Evolutionary conservation across 805 yeast genomes (phyloP), one percentile per base, ranked within the genome.

Genomic region (Dipodascopsis uninucleata): DNA sequence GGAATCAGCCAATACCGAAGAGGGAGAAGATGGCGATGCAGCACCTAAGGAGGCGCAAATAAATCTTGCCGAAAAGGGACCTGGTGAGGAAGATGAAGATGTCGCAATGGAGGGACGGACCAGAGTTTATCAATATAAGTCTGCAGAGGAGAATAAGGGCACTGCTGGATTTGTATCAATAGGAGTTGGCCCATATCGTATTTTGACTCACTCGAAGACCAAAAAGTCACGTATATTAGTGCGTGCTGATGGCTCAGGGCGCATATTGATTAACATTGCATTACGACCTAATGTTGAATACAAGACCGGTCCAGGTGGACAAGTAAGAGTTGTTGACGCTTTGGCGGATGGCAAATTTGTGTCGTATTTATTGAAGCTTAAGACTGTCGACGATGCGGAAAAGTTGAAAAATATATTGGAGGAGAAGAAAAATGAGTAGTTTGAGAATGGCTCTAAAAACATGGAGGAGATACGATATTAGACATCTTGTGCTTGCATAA

Each of bases 11-110:
- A 10, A 24, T 22, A 18, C 12, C 6, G 29, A 29, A 36, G 39
- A 26, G 29, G 29, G 18, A 7, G 47, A 32, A 17, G 41, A 40
- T 5, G 53, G 41, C 5, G 45, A 39, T 18, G 14, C 56, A 2
- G 41, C 53, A n/a, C 62, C 67, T 23, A 48, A 67, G 21, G 49
- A 65, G 35, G 64, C 65, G 45, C 70, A 77, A 47, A 66, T 69
- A 17, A 74, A 77, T 37, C 71, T 80, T 43, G 71, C 79, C 9
- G 75, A 70, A 14, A 70, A 74, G 55, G 76, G 74, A 9, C 84
- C 90, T 6, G 97, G 96, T 16, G 97, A 90, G 66, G 96, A 88
- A 65, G 74, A 77, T 42, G 97, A 90, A 66, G 77, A 71, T 1
- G 61, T 72, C 0, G 58, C 77, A 21, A 84, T 75, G 56, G 75